Evolutionary conservation across 2,329 filamentous ascomycete species (phyloP).

Genomic region (Berkeleyomyces rouxiae): DNA sequence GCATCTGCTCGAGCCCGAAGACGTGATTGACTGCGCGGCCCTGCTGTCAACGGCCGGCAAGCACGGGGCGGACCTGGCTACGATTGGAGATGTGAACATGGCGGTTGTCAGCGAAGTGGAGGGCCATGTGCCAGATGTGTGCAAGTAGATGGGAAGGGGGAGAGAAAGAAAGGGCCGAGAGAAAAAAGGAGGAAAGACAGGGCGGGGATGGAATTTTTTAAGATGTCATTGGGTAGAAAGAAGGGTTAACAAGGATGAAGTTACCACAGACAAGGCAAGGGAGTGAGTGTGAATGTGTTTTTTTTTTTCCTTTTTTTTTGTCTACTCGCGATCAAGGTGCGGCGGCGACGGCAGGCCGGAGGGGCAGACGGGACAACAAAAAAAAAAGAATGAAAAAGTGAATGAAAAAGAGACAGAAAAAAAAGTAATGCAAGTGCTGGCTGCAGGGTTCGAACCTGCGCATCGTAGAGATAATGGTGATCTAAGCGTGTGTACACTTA

Average conservation of each 20-base stretch:
- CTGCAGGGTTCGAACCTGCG: constrained; percentile 13
- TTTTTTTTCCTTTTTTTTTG: neutral
- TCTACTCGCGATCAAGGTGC: neutral
- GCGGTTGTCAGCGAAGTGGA: constrained; percentile 37
- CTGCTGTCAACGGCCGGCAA: constrained; percentile 35
- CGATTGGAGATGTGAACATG: constrained; percentile 37
- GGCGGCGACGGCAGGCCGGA: neutral
- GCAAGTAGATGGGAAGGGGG: neutral
- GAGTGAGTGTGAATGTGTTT: neutral
- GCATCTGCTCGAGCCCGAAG: constrained; percentile 75
- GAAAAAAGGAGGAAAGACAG: neutral
- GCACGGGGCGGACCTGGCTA: constrained; percentile 23
- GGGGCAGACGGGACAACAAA: neutral
- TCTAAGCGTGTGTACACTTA: constrained; percentile 7
- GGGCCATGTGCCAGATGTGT: constrained; percentile 29
- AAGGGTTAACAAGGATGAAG: too few relatives aligned
- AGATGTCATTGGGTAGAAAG: too few relatives aligned
- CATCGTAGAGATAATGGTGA: constrained; percentile 13
- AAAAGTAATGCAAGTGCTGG: neutral
- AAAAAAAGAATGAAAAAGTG: neutral
- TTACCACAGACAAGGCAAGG: neutral
- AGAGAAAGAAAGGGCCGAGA: neutral
- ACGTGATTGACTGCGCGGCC: constrained; percentile 58
- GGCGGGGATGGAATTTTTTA: neutral
- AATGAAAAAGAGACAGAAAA: neutral